These are phyloP conservation scores for Teunomyces aglyptinius DNA, from an alignment of 805 yeast species.

Conservation along the genomic window DNA sequence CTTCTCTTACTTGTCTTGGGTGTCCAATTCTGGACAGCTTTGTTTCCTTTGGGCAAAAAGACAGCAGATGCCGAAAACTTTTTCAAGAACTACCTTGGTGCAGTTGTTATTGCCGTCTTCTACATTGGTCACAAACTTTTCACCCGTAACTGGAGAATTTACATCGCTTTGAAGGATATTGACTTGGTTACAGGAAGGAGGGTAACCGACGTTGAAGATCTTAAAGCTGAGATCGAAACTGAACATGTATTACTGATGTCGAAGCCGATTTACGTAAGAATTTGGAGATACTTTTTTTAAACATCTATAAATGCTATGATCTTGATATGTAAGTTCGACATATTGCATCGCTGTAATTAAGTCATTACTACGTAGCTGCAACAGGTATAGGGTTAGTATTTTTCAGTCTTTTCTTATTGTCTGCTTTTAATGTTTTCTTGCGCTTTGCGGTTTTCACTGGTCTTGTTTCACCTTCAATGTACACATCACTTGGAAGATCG, in stretches of 20 bases:
- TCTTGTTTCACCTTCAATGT: slow-evolving; percentile 68
- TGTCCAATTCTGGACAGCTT: slow-evolving; percentile 27
- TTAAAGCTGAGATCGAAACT: slow-evolving; percentile 20
- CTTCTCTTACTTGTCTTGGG: slow-evolving; percentile 21
- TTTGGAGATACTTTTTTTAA: slow-evolving; percentile 14
- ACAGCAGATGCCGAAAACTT: slow-evolving; percentile 19
- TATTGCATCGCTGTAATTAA: not conserved
- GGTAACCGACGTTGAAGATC: slow-evolving; percentile 20
- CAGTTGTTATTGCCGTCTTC: slow-evolving; percentile 20
- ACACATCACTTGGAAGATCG: slow-evolving; percentile 85
- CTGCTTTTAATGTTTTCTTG: slow-evolving; percentile 24
- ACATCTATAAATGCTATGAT: not conserved
- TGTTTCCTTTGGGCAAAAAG: slow-evolving; percentile 19
- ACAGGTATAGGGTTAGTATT: slow-evolving; percentile 13
- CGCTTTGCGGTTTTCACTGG: slow-evolving; percentile 57
- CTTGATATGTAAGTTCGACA: not conserved
- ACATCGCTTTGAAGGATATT: slow-evolving; percentile 19
- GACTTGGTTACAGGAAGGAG: slow-evolving; percentile 27
- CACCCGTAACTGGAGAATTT: slow-evolving; percentile 17
- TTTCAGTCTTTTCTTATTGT: slow-evolving; percentile 20
- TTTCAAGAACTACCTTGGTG: slow-evolving; percentile 26
- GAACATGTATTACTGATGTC: slow-evolving; percentile 13
- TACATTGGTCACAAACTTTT: slow-evolving; percentile 24
- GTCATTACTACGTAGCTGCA: slow-evolving; percentile 2
- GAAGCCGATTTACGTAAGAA: slow-evolving; percentile 15